Conservation (phyloP, 257 asterid genomes). For the Nicotiana obtusifolia region DNA sequence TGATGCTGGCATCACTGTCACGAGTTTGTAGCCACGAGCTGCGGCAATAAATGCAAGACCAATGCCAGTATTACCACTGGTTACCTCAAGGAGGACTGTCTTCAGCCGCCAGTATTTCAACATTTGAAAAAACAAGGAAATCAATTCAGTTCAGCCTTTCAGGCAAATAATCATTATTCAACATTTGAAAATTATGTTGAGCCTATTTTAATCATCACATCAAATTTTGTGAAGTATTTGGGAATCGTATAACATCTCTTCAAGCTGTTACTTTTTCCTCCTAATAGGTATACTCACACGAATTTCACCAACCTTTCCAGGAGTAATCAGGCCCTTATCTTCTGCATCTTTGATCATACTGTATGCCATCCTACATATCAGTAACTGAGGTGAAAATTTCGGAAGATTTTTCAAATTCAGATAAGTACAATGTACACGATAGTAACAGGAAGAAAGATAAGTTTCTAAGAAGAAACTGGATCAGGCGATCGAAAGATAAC, state of each 20-base stretch:
- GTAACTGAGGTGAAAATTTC: not conserved
- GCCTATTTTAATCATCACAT: not conserved
- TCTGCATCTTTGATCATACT: conserved; percentile 53
- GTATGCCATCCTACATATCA: conserved; percentile 32
- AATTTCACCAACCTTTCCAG: conserved; percentile 35
- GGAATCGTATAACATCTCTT: not conserved
- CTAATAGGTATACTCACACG: not conserved
- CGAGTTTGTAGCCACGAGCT: conserved; percentile 37
- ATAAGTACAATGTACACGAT: not conserved
- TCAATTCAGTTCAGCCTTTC: not conserved
- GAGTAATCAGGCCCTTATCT: conserved; percentile 42
- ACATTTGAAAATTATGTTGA: not conserved
- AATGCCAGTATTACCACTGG: conserved; percentile 47
- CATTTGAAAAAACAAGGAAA: not conserved
- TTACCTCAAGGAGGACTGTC: conserved; percentile 38
- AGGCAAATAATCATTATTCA: not conserved
- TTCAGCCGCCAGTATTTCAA: conserved; percentile 16
- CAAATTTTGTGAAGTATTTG: not conserved
- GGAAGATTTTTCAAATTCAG: not conserved
- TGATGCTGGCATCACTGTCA: conserved; percentile 34
- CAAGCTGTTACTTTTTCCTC: not conserved
- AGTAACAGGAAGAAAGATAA: not conserved
- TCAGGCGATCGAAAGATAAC: conserved; percentile 2
- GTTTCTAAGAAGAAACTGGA: not conserved
- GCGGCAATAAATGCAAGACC: conserved; percentile 46